These are phyloP conservation scores for Cadophora sp. DNA, from an alignment of 2,329 filamentous ascomycete genomes.

Conservation along the genomic window DNA sequence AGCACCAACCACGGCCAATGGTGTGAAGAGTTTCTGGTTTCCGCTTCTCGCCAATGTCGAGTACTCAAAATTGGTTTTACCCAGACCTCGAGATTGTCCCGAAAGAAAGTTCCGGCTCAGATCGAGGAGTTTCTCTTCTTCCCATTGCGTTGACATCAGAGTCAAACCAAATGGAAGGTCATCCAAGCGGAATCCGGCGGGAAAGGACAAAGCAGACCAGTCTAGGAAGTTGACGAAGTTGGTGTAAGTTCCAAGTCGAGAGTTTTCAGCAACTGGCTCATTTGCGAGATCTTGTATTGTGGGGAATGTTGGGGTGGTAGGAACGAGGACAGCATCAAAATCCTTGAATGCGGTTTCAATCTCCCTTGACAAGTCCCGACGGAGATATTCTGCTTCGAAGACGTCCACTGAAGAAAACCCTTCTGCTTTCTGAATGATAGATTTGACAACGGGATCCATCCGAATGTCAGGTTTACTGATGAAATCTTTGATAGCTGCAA, in stretches of 20 bases:
- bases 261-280: conserved; percentile 61
- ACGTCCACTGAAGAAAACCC: conserved; percentile 11
- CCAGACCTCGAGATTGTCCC: background rate
- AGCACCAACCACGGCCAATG: conserved; percentile 18
- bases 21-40: background rate
- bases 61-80: background rate
- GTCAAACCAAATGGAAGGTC: conserved; percentile 16
- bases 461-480: conserved; percentile 10
- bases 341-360: conserved; percentile 43
- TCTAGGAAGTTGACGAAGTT: conserved; percentile 68
- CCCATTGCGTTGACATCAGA: conserved; percentile 17
- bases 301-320: conserved; percentile 60
- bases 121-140: conserved; percentile 19
- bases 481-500: conserved; percentile 20
- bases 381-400: conserved; percentile 26
- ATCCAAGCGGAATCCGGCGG: conserved; percentile 18
- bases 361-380: conserved; percentile 5
- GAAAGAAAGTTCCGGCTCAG: conserved; percentile 5
- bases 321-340: conserved; percentile 60
- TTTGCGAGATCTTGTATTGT: conserved; percentile 57
- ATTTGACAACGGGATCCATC: conserved; percentile 18
- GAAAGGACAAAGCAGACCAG: conserved; percentile 53
- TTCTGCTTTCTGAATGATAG: conserved; percentile 12
- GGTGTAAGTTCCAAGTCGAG: conserved; percentile 60
- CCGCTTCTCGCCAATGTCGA: background rate